Conservation (phyloP, 768 basidiomycete species). For the Kwoniella pini region DNA sequence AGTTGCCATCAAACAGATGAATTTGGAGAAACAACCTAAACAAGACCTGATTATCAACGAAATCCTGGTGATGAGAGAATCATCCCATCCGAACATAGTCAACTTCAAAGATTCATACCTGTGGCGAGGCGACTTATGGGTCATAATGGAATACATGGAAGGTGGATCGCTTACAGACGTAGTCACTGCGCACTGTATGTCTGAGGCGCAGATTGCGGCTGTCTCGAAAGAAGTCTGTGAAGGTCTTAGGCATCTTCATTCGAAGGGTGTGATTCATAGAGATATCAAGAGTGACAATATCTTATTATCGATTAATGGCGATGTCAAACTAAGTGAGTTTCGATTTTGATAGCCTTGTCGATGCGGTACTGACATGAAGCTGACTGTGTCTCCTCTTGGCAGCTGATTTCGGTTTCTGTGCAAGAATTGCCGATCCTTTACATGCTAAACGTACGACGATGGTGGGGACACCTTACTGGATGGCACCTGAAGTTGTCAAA, state of each 20-base stretch:
- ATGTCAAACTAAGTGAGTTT: slow-evolving; percentile 93
- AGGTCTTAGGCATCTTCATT: slow-evolving; percentile 90
- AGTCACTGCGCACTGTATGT: slow-evolving; percentile 93
- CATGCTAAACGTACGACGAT: slow-evolving; percentile 84
- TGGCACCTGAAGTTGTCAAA: slow-evolving; percentile 98
- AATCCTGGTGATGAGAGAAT: slow-evolving; percentile 97
- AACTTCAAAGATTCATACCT: slow-evolving; percentile 99
- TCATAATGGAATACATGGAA: slow-evolving; percentile 99
- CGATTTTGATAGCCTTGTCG: not conserved
- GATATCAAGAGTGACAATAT: slow-evolving; percentile 99
- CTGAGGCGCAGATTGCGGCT: slow-evolving; percentile 96
- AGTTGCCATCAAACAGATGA: slow-evolving; percentile 99
- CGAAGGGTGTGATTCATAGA: slow-evolving; percentile 95
- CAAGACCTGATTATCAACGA: slow-evolving; percentile 99
- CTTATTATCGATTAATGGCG: slow-evolving; percentile 83
- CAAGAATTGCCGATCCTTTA: slow-evolving; percentile 54
- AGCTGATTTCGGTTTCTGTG: slow-evolving; percentile 57
- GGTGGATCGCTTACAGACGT: slow-evolving; percentile 94
- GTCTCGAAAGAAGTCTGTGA: slow-evolving; percentile 90
- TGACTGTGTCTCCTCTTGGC: not conserved
- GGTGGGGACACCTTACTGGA: slow-evolving; percentile 98
- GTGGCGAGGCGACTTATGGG: slow-evolving; percentile 96
- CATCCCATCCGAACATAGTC: slow-evolving; percentile 97
- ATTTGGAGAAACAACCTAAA: slow-evolving; percentile 98
- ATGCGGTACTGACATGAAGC: not conserved